These are phyloP conservation scores for Protomyces arabidopsidicola DNA, from an alignment of 1,139 yeast species.

Conservation along the genomic window DNA sequence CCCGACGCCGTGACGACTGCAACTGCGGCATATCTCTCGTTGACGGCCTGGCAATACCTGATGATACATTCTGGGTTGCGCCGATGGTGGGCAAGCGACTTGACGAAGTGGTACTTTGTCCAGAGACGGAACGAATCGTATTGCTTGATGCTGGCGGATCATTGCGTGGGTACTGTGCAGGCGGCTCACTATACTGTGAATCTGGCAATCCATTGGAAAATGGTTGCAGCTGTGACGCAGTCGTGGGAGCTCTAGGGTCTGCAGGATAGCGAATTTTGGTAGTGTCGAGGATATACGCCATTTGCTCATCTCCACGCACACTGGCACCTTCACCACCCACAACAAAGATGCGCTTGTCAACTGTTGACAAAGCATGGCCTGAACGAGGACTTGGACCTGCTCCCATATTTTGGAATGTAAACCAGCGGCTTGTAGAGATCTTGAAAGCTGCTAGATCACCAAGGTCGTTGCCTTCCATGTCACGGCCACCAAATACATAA, in stretches of 20 bases:
- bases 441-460: constrained; percentile 72
- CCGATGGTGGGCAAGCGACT: constrained; percentile 4
- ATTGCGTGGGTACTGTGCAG: background rate
- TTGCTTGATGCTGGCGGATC: background rate
- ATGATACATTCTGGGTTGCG: background rate
- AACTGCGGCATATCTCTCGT: background rate
- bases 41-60: background rate
- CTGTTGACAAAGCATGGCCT: constrained; percentile 86
- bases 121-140: constrained; percentile 20
- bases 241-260: constrained; percentile 11
- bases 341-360: constrained; percentile 65
- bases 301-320: constrained; percentile 36
- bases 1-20: background rate
- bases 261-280: constrained; percentile 35
- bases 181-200: background rate
- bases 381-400: constrained; percentile 78
- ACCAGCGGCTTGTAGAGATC: constrained; percentile 68
- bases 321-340: constrained; percentile 65
- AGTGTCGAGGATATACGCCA: constrained; percentile 44
- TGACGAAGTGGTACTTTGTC: constrained; percentile 19
- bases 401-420: constrained; percentile 53
- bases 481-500: constrained; percentile 89
- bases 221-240: background rate
- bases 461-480: constrained; percentile 65
- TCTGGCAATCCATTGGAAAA: background rate